Evolutionary conservation across 176 grass and related monocot genomes (phyloP), one percentile per base, ranked within the genome.

Genomic region (Metroxylon sagu): DNA sequence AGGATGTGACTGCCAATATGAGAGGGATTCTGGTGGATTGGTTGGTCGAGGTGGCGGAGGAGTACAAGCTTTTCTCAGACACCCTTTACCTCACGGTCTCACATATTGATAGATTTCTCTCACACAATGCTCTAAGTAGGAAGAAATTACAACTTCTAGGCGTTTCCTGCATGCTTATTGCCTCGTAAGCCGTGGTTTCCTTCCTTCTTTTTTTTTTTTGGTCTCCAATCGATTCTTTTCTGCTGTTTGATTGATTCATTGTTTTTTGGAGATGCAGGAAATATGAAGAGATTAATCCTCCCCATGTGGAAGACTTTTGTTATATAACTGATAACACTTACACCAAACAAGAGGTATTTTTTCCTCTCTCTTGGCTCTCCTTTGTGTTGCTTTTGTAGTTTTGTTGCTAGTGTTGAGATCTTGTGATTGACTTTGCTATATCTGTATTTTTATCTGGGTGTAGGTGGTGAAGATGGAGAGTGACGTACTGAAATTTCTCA

Each of bases 381-480:
- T 10, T 25, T 52, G 16, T 48, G 30, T 73, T 74, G 29, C 19
- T 18, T 61, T 79, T 71, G 67, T 19, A 6, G 17, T 16, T 6
- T 23, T 43, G 35, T 43, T 43, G 7, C 35, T 43, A 14, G 8
- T 12, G 35, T 43, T 43, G 10, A 43, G 35, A 43, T 43, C 35
- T 43, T 43, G 10, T 2, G 35, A 43, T 7, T 43, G 35, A 43
- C 35, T 12, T 43, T 43, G 35, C 35, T 43, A 0, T 12, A 43
- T 54, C 7, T 30, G 4, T 31, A 31, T 23, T 23, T 23, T 23
- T 23, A 23, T 52, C 6, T 19, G 30, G 26, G 27, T 60, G 6
- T 62, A 88, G 85, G 56, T 89, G 43, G 73, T 84, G n/a, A 59
- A 77, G 61, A 84, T 89, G 85, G 80, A 89, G 77, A 66, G 51